Evolutionary conservation across 495 filamentous ascomycete genomes (phyloP).

Genomic region (Articulospora tetracladia): DNA sequence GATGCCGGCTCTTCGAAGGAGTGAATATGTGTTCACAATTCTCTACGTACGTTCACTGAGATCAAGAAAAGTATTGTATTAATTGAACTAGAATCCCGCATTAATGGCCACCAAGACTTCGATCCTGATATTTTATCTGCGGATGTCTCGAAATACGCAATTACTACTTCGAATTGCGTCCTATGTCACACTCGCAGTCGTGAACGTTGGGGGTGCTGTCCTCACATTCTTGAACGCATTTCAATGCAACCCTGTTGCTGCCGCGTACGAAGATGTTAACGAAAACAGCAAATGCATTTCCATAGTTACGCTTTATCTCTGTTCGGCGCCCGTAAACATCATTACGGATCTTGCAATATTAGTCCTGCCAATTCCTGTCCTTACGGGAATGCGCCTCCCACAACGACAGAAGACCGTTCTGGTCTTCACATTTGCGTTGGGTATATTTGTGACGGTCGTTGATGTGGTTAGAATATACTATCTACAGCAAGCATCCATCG

Average conservation of each 20-base stretch:
- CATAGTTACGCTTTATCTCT: constrained; percentile 25
- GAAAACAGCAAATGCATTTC: constrained; percentile 23
- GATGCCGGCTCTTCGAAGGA: constrained; percentile 7
- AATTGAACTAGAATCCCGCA: constrained; percentile 67
- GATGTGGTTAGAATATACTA: constrained; percentile 89
- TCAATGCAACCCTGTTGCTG: constrained; percentile 74
- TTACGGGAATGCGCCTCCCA: constrained; percentile 81
- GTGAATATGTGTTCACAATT: constrained; percentile 27
- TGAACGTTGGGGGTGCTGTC: constrained; percentile 51
- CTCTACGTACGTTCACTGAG: constrained; percentile 20
- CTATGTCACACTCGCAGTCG: constrained; percentile 24
- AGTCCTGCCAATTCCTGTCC: constrained; percentile 63
- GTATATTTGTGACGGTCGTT: constrained; percentile 81
- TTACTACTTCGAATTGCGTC: constrained; percentile 22
- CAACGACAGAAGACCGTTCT: constrained; percentile 80
- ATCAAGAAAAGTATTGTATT: constrained; percentile 1
- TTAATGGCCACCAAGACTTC: constrained; percentile 87
- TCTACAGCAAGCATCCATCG: constrained; percentile 63
- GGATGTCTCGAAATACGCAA: constrained; percentile 24
- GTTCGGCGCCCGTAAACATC: constrained; percentile 27
- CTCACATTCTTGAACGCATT: constrained; percentile 85
- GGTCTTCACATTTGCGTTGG: constrained; percentile 75
- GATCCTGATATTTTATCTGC: constrained; percentile 63
- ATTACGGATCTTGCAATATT: constrained; percentile 27
- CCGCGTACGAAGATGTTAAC: constrained; percentile 24